Conservation (phyloP, 2,329 filamentous ascomycete genomes). For the Lachnellula arida region DNA sequence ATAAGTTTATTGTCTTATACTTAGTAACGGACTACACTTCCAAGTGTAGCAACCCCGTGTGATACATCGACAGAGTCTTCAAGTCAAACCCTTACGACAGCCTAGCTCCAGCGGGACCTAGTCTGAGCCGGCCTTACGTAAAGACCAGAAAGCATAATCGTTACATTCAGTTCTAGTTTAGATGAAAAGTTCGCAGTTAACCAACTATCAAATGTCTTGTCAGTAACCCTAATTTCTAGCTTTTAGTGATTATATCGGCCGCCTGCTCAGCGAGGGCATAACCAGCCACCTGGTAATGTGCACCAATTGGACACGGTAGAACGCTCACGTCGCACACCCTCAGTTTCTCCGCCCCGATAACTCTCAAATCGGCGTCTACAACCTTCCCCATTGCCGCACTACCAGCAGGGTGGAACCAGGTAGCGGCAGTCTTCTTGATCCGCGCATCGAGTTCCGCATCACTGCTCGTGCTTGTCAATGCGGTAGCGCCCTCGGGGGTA, state of each 20-base stretch:
- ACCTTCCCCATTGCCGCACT: slow-evolving; percentile 22
- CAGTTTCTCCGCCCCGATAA: slow-evolving; percentile 20
- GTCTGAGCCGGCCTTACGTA: too few species aligned
- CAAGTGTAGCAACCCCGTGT: too few species aligned
- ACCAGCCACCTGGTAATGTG: not conserved
- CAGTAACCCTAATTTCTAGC: too few species aligned
- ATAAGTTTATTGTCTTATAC: too few species aligned
- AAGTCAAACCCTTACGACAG: too few species aligned
- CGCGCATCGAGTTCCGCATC: not conserved
- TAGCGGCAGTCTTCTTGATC: not conserved
- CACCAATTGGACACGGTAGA: slow-evolving; percentile 8
- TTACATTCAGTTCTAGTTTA: too few species aligned
- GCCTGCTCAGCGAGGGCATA: not conserved
- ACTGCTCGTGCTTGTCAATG: not conserved
- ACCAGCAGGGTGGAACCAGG: not conserved
- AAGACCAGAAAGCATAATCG: too few species aligned
- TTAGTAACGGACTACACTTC: too few species aligned
- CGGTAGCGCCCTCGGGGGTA: not conserved
- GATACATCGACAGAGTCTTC: too few species aligned
- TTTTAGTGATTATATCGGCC: not conserved
- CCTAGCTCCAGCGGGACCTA: too few species aligned
- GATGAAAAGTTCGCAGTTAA: too few species aligned
- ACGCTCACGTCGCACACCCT: slow-evolving; percentile 35
- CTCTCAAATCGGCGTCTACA: slow-evolving; percentile 21
- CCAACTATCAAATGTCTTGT: too few species aligned